Evolutionary conservation across 106 monocot genomes (phyloP).

Genomic region (Hemerocallis citrina): DNA sequence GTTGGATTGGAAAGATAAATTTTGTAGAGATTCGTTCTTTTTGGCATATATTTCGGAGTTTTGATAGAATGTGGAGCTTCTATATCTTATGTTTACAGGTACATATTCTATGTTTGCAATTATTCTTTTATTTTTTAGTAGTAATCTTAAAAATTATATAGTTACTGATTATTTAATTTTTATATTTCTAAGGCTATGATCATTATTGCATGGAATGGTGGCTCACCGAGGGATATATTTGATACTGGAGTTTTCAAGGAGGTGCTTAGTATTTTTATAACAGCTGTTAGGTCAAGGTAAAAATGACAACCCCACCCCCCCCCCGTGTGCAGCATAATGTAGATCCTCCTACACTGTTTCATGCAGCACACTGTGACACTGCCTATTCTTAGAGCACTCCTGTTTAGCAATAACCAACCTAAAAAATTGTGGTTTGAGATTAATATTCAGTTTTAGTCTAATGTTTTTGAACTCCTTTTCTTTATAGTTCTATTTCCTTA

Average conservation of each 20-base stretch:
- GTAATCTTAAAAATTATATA: background rate
- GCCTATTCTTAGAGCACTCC: no score
- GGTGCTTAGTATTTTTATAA: constrained; percentile 81
- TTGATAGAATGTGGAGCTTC: constrained; percentile 92
- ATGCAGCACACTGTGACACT: no score
- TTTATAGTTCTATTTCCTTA: no score
- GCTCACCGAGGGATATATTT: constrained; percentile 49
- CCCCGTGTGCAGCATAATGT: no score
- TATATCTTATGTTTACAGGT: constrained; percentile 80
- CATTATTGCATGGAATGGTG: constrained; percentile 84
- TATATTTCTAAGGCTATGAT: constrained; percentile 58
- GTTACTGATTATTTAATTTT: background rate
- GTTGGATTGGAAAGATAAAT: constrained; percentile 75
- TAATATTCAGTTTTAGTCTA: no score
- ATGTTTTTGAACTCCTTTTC: no score
- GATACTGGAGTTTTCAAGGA: constrained; percentile 54
- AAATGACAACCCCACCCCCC: no score
- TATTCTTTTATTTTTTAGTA: background rate
- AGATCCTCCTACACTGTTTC: no score
- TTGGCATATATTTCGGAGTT: constrained; percentile 82
- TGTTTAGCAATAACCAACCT: no score
- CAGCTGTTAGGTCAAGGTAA: constrained; percentile 78
- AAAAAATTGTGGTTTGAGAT: no score
- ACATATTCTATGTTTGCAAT: background rate
- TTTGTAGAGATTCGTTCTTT: constrained; percentile 91